A percentile compares a stretch with the other conserved stretches of the same genome.
phyloP scores from a whole-genome alignment of 495 filamentous ascomycete genomes.

The Cairneyella variabilis region DNA sequence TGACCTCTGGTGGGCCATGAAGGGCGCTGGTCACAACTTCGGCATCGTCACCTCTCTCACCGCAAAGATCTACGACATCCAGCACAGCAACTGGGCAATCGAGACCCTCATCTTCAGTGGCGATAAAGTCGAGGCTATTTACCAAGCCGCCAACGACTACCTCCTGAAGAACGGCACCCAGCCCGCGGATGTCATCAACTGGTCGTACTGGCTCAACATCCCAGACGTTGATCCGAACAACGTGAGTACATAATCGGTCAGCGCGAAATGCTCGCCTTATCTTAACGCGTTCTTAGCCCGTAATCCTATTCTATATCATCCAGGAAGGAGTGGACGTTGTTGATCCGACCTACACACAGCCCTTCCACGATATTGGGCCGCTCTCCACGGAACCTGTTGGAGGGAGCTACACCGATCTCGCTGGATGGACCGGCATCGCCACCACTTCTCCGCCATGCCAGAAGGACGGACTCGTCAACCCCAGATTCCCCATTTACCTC shows the following conservation, averaged over 20 bases:
- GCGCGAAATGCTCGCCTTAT: neutral
- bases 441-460: slow-evolving; percentile 37
- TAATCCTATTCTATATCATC: slow-evolving; percentile 49
- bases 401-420: slow-evolving; percentile 44
- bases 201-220: slow-evolving; percentile 47
- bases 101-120: slow-evolving; percentile 42
- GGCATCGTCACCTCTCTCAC: slow-evolving; percentile 52
- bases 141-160: slow-evolving; percentile 40
- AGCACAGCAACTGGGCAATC: slow-evolving; percentile 38
- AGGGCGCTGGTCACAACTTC: slow-evolving; percentile 61
- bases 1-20: slow-evolving; percentile 54
- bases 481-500: slow-evolving; percentile 48
- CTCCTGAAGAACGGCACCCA: slow-evolving; percentile 34
- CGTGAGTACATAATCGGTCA: slow-evolving; percentile 22
- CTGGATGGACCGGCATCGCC: slow-evolving; percentile 38
- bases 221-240: slow-evolving; percentile 35
- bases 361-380: slow-evolving; percentile 43
- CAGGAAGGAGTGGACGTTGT: slow-evolving; percentile 43
- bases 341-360: slow-evolving; percentile 35
- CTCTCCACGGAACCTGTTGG: slow-evolving; percentile 28
- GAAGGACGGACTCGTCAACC: slow-evolving; percentile 41
- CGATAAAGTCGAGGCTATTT: slow-evolving; percentile 46
- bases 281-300: slow-evolving; percentile 24
- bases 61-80: slow-evolving; percentile 41
- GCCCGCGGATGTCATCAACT: slow-evolving; percentile 42